Evolutionary conservation across 192 early-diverging fungal species (phyloP), one percentile per base, ranked within the genome.

Genomic region (Gonapodya prolifera): DNA sequence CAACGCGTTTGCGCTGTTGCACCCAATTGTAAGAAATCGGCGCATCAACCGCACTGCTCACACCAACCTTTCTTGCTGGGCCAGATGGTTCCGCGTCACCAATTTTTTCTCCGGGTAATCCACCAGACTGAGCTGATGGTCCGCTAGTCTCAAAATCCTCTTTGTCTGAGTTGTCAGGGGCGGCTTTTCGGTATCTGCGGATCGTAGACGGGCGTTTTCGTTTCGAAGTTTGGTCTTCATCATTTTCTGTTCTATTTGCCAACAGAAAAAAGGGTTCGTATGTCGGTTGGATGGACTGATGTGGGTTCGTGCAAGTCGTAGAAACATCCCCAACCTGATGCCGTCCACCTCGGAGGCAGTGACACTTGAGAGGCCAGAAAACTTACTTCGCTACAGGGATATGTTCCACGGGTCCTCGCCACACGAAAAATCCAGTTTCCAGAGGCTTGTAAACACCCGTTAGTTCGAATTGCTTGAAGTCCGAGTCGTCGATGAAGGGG

Each of bases 401-500:
- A 13, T 8, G 18, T 29, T 73, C 71, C 28, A 73, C 71, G 31
- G 18, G 18, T 2, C 71, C 71, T 2, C 71, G 71, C 71, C 71
- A 73, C 71, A 73, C 32, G 31, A 73, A 73, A 32, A 30, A 73
- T 18, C 71, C 71, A 2, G 13, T 73, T 2, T 30, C 71, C 31
- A 2, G 18, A 32, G 71, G 71, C 71, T 73, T 32, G 8, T 30
- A 18, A 2, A 73, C 29, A 8, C 31, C 71, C 16, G 29, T 29
- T 2, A 32, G 18, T 73, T 73, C 71, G 8, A 61, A 23, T 61
- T 8, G 8, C 8, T 32, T 18, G 28, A 73, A 32, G 8, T 73
- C 71, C 8, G 28, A 30, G 31, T 73, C 71, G 71, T 73, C 71
- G 31, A 73, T 73, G 31, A 73, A 73, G 8, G 71, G 71, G 71